Conservation (phyloP, 2,329 filamentous ascomycete species). For the Colletotrichum gigasporum region DNA sequence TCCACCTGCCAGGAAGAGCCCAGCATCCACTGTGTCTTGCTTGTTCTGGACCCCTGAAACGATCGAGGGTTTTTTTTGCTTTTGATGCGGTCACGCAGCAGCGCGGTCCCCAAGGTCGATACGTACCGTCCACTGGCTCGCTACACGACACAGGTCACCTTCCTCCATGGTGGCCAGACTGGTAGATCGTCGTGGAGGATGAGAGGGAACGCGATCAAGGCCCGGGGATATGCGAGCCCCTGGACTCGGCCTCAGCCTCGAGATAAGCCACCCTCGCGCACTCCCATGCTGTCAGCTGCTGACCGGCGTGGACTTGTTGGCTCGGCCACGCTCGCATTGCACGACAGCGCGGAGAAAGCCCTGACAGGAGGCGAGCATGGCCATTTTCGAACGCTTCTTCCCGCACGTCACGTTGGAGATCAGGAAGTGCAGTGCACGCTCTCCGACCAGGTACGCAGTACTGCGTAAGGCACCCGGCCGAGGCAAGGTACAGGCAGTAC, state of each 20-base stretch:
- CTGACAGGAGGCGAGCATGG: not conserved
- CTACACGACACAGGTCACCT: not conserved
- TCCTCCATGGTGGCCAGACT: constrained; percentile 7
- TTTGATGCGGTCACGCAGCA: constrained; percentile 16
- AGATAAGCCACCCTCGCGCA: not conserved
- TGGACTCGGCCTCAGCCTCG: not conserved
- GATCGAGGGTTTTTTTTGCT: constrained; percentile 25
- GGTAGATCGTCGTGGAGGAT: not conserved
- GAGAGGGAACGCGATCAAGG: not conserved
- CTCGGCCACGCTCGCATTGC: constrained; percentile 1
- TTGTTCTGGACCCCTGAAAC: constrained; percentile 32
- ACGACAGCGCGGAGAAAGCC: constrained; percentile 15
- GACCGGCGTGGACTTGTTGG: too few species aligned
- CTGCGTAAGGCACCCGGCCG: constrained; percentile 4
- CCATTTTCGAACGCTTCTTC: not conserved
- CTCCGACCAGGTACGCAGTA: not conserved
- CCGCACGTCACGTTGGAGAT: not conserved
- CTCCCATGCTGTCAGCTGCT: not conserved
- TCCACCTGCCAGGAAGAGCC: constrained; percentile 20
- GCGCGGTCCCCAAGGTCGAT: not conserved
- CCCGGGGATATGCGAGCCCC: not conserved
- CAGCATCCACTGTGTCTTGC: constrained; percentile 23
- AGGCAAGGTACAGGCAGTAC: not conserved
- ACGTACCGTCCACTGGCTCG: not conserved
- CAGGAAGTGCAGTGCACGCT: not conserved